A percentile compares a stretch with the other conserved stretches of the same genome.
Evolutionary conservation across 345 rosid genomes (phyloP).

Genomic region (Hibiscus tridactylites): DNA sequence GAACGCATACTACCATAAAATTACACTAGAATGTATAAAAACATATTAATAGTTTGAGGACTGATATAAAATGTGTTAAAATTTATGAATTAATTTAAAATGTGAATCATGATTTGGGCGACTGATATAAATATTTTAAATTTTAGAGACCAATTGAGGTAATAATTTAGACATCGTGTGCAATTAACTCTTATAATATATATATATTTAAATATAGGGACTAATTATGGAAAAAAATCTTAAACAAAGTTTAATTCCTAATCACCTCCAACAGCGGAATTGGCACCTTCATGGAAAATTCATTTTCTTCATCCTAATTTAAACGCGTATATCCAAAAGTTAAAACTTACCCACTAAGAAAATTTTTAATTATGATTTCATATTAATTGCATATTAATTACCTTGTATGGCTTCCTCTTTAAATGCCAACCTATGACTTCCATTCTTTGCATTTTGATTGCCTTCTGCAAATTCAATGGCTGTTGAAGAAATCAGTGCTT

Average conservation of each 20-base stretch:
- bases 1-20: too few species aligned
- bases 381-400: background rate
- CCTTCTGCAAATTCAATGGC: background rate
- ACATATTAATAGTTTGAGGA: too few species aligned
- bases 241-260: background rate
- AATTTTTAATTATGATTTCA: background rate
- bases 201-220: too few species aligned
- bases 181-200: too few species aligned
- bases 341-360: background rate
- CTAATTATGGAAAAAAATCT: background rate
- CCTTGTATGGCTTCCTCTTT: background rate
- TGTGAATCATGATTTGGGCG: too few species aligned
- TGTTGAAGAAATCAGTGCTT: background rate
- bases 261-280: background rate
- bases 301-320: background rate
- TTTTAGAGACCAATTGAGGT: background rate
- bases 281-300: background rate
- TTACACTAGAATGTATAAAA: too few species aligned
- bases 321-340: background rate
- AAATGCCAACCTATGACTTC: background rate
- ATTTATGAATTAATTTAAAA: too few species aligned
- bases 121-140: too few species aligned
- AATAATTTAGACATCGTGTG: too few species aligned
- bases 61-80: too few species aligned
- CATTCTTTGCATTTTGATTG: background rate